Evolutionary conservation across 495 filamentous ascomycete species (phyloP).

Genomic region (Bacidia gigantensis): DNA sequence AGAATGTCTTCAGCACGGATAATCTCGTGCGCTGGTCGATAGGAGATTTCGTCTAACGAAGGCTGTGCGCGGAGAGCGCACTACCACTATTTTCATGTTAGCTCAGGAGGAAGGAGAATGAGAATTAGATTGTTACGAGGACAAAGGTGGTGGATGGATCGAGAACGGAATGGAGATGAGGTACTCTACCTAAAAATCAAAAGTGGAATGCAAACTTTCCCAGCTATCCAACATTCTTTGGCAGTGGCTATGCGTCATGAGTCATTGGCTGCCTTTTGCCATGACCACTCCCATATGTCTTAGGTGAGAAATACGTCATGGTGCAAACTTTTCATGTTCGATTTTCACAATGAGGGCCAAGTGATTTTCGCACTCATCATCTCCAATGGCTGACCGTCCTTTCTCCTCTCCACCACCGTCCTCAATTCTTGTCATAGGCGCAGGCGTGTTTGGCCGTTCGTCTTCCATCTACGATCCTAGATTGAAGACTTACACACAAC

Average conservation of each 20-base stretch:
- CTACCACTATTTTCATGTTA: not conserved
- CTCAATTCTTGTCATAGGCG: constrained; percentile 61
- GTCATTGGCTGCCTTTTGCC: too few species aligned
- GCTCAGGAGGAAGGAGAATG: not conserved
- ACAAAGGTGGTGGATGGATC: not conserved
- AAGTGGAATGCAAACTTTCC: not conserved
- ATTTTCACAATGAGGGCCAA: not conserved
- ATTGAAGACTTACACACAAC: too few species aligned
- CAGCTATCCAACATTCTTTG: too few species aligned
- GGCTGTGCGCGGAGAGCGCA: not conserved
- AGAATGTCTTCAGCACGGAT: constrained; percentile 37
- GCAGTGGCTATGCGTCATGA: too few species aligned
- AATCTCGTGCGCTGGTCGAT: constrained; percentile 52
- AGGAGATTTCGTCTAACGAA: constrained; percentile 33
- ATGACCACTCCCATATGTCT: too few species aligned
- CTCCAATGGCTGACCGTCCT: not conserved
- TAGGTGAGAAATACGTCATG: too few species aligned
- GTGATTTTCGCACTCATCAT: not conserved
- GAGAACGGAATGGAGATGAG: not conserved
- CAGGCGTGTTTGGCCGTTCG: constrained; percentile 62
- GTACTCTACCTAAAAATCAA: not conserved
- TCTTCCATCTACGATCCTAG: constrained; percentile 17
- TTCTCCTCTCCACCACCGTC: not conserved
- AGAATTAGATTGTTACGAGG: constrained; percentile 10
- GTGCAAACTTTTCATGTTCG: not conserved